These are phyloP conservation scores for Crassisporium funariophilum DNA, from an alignment of 768 basidiomycete species.

Conservation along the genomic window DNA sequence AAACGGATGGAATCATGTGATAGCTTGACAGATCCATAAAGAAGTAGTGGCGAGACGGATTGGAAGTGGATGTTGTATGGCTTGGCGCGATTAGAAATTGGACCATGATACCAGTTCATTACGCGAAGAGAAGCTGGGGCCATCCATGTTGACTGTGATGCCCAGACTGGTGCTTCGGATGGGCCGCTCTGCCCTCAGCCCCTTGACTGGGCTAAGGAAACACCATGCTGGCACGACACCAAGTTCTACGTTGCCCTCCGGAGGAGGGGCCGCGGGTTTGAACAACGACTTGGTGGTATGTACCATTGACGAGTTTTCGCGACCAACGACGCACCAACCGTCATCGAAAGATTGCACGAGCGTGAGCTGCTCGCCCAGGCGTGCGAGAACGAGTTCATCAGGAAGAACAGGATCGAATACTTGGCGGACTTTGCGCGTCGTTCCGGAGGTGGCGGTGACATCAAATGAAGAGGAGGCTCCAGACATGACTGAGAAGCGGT, in stretches of 20 bases:
- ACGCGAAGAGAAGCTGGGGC: conserved; percentile 39
- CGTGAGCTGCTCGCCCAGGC: conserved; percentile 58
- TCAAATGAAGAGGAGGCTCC: conserved; percentile 37
- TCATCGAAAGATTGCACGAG: conserved; percentile 73
- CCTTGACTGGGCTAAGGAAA: conserved; percentile 65
- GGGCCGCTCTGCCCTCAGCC: conserved; percentile 62
- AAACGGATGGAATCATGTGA: too few relatives aligned
- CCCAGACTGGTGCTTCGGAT: conserved; percentile 66
- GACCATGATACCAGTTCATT: conserved; percentile 71
- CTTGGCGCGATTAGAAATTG: conserved; percentile 63
- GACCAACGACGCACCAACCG: conserved; percentile 77
- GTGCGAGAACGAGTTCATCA: conserved; percentile 65
- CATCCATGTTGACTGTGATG: conserved; percentile 57
- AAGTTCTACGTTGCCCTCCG: conserved; percentile 56
- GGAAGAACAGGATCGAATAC: conserved; percentile 69
- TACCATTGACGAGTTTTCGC: conserved; percentile 41
- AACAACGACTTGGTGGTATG: conserved; percentile 42
- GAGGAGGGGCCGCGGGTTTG: conserved; percentile 27
- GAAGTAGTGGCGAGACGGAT: background rate
- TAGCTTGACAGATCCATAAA: background rate
- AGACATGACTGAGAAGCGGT: conserved; percentile 41
- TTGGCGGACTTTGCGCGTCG: conserved; percentile 60
- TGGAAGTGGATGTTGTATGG: background rate
- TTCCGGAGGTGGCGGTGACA: conserved; percentile 32
- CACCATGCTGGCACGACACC: conserved; percentile 80